Percentiles rank a stretch among this genome's conserved stretches.
phyloP scores from a whole-genome alignment of 202 grass and related monocot genomes.

The Musa balbisiana region DNA sequence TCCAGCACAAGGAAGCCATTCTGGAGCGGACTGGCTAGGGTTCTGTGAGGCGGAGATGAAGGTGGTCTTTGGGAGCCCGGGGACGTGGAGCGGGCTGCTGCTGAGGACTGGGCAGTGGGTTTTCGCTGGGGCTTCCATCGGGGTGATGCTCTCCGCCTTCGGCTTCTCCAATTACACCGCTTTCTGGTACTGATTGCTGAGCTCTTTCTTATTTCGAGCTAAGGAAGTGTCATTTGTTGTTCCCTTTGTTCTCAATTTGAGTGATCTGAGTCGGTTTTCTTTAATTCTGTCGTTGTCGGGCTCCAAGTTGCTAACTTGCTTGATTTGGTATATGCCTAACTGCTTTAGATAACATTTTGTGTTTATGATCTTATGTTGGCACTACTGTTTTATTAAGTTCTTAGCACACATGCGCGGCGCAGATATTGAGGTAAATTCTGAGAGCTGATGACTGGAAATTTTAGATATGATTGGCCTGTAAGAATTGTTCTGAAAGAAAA shows the following conservation, averaged over 20 bases:
- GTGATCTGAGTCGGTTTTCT: not conserved
- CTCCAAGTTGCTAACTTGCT: not conserved
- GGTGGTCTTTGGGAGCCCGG: not conserved
- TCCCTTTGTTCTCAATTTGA: not conserved
- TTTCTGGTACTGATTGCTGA: not conserved
- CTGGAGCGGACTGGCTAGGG: not conserved
- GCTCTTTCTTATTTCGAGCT: not conserved
- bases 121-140: not conserved
- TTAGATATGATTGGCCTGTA: too few species aligned
- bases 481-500: too few species aligned
- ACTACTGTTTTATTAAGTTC: too few species aligned
- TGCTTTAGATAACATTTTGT: too few species aligned
- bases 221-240: not conserved
- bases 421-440: too few species aligned
- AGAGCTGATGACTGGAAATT: too few species aligned
- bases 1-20: not conserved
- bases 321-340: not conserved
- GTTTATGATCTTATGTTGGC: too few species aligned
- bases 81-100: not conserved
- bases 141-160: not conserved
- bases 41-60: not conserved
- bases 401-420: too few species aligned
- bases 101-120: not conserved
- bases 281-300: not conserved
- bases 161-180: constrained; percentile 3